Percentiles rank a stretch among this genome's conserved stretches.
phyloP scores from a whole-genome alignment of 139 green algal genomes.

The Parachlorella kessleri region DNA sequence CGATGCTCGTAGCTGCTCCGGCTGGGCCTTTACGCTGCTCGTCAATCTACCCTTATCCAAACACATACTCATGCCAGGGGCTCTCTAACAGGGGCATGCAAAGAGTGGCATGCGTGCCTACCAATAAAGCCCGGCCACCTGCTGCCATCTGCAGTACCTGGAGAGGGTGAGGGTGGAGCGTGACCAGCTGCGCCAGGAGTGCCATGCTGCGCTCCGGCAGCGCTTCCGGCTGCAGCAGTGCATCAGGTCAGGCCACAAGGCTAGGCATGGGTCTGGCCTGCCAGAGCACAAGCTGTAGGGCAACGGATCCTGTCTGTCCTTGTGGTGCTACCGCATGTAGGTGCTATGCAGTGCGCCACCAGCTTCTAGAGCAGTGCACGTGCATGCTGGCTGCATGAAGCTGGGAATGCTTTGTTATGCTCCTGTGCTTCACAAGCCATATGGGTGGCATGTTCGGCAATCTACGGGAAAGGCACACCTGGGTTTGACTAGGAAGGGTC shows the following conservation, averaged over 20 bases:
- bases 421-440: not conserved
- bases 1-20: too few species aligned
- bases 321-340: too few species aligned
- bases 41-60: too few species aligned
- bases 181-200: conserved; percentile 41
- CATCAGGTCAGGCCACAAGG: conserved; percentile 23
- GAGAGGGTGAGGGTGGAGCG: conserved; percentile 32
- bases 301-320: too few species aligned
- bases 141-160: conserved; percentile 38
- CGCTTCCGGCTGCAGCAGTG: conserved; percentile 44
- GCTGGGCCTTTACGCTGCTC: too few species aligned
- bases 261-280: not conserved
- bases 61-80: too few species aligned
- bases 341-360: too few species aligned
- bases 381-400: not conserved
- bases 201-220: conserved; percentile 29
- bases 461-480: not conserved
- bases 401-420: not conserved
- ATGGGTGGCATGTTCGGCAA: not conserved
- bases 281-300: not conserved
- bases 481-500: too few species aligned
- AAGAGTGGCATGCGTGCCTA: too few species aligned
- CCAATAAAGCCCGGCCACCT: too few species aligned
- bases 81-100: too few species aligned
- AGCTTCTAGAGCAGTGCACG: not conserved